Base-by-base conservation (phyloP, 2,329 filamentous ascomycete species). In the Aureobasidium uvarum region DNA sequence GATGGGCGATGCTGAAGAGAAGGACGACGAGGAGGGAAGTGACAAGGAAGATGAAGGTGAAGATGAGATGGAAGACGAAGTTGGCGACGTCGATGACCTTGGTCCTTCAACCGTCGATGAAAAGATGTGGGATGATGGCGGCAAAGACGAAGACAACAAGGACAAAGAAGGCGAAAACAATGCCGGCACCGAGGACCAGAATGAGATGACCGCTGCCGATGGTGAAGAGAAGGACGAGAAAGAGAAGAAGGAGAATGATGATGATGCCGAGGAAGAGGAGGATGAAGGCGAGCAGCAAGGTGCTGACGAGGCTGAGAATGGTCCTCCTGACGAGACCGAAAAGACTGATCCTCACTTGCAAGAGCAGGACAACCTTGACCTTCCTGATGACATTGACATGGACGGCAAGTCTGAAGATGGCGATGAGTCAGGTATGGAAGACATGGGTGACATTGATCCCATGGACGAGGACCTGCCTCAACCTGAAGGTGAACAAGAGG, bases 121-220 rank as follows among this genome's bases (percentile, higher is more conserved):
- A 79, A 99, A 98, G 81, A 92, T 98, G 85, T 99, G 95, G 95
- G 93, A 99, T 77, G 93, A 92, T 45, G 87, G 88, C 52, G 79
- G 80, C 43, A 59, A 59, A 5, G 83, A 89, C 55, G 84, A 93
- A 51, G 87, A 93, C 55, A 87, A 94, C 55, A 95, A 95, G 70
- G 90, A 97, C 51, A 89, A 91, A 72, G 82, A 91, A 72, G 88
- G 86, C 6, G 87, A 92, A 64, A 84, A 80, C 13, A 76, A 75
- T 48, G 73, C 79, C 50, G 80, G 77, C 70, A 85, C 78, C 69
- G 81, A 71, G 77, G 83, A 77, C 28, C 73, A 81, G 36, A 78
- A 81, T 62, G 74, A 80, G 60, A 77, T 78, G 46, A 79, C 79
- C 63, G 75, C 76, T n/a, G 74, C 76, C n/a, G 80, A 84, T 52